Evolutionary conservation across 805 yeast species (phyloP), one percentile per base, ranked within the genome.

Genomic region (Saturnispora saitoi): DNA sequence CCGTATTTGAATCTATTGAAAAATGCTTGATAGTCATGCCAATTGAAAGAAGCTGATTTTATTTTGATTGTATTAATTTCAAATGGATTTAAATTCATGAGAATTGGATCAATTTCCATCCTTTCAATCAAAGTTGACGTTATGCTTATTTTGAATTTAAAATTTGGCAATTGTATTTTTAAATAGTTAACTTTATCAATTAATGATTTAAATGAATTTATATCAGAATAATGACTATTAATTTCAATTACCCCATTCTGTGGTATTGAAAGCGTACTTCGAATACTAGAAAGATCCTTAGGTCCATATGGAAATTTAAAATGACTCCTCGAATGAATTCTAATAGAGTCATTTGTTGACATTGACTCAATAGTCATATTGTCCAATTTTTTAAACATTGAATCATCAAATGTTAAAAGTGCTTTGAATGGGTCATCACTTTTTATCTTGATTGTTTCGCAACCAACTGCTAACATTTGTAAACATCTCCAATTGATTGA

Each of bases 331-430:
- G 41, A 28, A n/a, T 37, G 42, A 9, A 38, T 37, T 17, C 37
- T 28, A 4, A 22, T 39, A 9, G 30, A 36, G 20, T 38, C 26
- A 8, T 26, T 22, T 20, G 32, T 37, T 12, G 48, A 45, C 5
- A 24, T 17, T 14, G 48, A 34, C 4, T 30, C 22, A 19, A 31
- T 30, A 19, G 43, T 38, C 20, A 45, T 26, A 8, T 9, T 19
- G 4, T 12, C 29, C 15, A 45, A 38, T 30, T 45, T 45, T 38
- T 45, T 45, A 32, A 45, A 32, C 48, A 45, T 45, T 45, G 48
- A 38, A 29, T 45, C 38, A 26, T 45, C 48, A 40, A 45, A 45
- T 17, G 43, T 32, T 19, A 45, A 15, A 14, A 45, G 24, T 12
- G 43, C 38, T 38, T 31, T 42, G 15, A 45, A 45, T 10, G 48